These are phyloP conservation scores for Leptographium flavum DNA, from an alignment of 2,329 filamentous ascomycete genomes.

Conservation along the genomic window DNA sequence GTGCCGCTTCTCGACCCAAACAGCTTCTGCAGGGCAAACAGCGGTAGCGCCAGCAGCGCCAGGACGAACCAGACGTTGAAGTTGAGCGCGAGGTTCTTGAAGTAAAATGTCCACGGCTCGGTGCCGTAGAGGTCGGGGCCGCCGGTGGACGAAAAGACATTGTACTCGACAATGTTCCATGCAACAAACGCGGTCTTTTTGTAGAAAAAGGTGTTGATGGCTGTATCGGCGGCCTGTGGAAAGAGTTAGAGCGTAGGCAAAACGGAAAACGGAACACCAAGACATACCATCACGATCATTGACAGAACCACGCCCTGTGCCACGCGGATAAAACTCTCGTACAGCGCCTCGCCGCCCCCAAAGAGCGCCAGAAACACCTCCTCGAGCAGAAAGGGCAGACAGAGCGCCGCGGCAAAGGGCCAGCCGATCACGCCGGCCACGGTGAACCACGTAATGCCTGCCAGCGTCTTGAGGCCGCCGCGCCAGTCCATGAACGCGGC, in stretches of 20 bases:
- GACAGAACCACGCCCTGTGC: conserved; percentile 53
- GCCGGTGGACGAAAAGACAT: conserved; percentile 69
- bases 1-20: conserved; percentile 46
- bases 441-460: conserved; percentile 84
- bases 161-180: conserved; percentile 92
- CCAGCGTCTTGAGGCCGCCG: conserved; percentile 62
- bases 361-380: conserved; percentile 40
- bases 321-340: conserved; percentile 45
- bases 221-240: conserved; percentile 17
- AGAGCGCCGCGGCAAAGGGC: conserved; percentile 81
- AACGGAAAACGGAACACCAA: conserved; percentile 1
- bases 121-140: conserved; percentile 90
- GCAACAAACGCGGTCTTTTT: conserved; percentile 62
- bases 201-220: conserved; percentile 75
- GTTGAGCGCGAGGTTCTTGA: conserved; percentile 81
- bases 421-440: conserved; percentile 76
- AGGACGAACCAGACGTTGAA: conserved; percentile 92
- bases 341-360: conserved; percentile 44
- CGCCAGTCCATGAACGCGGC: conserved; percentile 85
- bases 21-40: conserved; percentile 61
- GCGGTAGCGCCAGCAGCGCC: conserved; percentile 57
- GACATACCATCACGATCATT: conserved; percentile 52
- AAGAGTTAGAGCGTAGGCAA: conserved; percentile 8
- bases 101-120: conserved; percentile 93
- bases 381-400: conserved; percentile 67